Percentiles rank a stretch among this genome's conserved stretches.
These are phyloP conservation scores for Manihot esculenta DNA, from an alignment of 441 rosid species.

Conservation along the genomic window DNA sequence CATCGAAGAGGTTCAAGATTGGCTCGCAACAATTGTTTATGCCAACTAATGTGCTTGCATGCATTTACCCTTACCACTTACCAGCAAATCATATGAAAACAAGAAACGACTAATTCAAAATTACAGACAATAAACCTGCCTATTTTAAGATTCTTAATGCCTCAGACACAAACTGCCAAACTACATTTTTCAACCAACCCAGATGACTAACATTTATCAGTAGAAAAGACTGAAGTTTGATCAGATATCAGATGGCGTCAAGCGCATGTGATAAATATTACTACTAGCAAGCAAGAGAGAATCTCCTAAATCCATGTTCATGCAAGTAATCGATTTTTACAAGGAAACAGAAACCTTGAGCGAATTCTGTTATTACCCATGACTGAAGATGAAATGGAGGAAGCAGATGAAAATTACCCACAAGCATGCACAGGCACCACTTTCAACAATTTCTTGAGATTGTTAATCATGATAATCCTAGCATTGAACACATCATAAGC, in stretches of 20 bases:
- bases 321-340: background rate
- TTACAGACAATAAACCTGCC: background rate
- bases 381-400: background rate
- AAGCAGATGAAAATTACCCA: constrained; percentile 48
- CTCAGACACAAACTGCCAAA: background rate
- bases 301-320: background rate
- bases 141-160: background rate
- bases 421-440: constrained; percentile 90
- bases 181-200: background rate
- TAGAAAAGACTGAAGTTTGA: background rate
- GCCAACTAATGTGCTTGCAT: background rate
- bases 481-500: constrained; percentile 73
- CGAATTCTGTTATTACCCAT: background rate
- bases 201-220: background rate
- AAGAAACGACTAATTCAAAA: background rate
- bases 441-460: constrained; percentile 73
- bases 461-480: constrained; percentile 70
- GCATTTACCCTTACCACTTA: background rate
- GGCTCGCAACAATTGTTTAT: background rate
- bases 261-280: background rate
- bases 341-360: background rate
- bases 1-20: constrained; percentile 2
- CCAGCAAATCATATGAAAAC: background rate
- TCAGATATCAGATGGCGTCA: background rate
- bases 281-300: background rate